A percentile compares a stretch with the other conserved stretches of the same genome.
Conservation (phyloP, 2,329 filamentous ascomycete genomes). For the Waltergamsia citrina region DNA sequence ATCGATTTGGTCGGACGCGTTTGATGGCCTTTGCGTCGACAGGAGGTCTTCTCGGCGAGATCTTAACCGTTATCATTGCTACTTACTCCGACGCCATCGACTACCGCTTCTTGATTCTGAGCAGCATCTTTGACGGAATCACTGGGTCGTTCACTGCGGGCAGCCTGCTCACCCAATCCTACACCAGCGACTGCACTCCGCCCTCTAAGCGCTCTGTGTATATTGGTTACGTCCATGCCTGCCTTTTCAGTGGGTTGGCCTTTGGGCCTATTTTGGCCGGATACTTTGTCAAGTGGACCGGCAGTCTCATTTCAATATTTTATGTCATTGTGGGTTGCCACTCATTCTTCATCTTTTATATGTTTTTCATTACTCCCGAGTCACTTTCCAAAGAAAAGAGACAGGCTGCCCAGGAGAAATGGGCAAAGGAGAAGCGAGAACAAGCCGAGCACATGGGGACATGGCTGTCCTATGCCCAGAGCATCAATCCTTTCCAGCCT, state of each 20-base stretch:
- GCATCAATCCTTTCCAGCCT: slow-evolving; percentile 63
- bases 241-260: slow-evolving; percentile 81
- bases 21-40: slow-evolving; percentile 64
- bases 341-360: slow-evolving; percentile 60
- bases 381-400: slow-evolving; percentile 71
- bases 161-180: slow-evolving; percentile 69
- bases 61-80: slow-evolving; percentile 69
- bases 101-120: slow-evolving; percentile 72
- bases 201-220: slow-evolving; percentile 71
- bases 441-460: slow-evolving; percentile 18
- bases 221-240: slow-evolving; percentile 86
- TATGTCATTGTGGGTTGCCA: slow-evolving; percentile 71
- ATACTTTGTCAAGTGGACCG: slow-evolving; percentile 67
- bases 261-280: slow-evolving; percentile 76
- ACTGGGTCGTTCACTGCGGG: slow-evolving; percentile 83
- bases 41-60: slow-evolving; percentile 66
- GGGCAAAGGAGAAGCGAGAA: slow-evolving; percentile 34
- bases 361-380: slow-evolving; percentile 69
- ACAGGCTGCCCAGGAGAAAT: slow-evolving; percentile 58
- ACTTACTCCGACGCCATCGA: slow-evolving; percentile 63
- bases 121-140: slow-evolving; percentile 70
- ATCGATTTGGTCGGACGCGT: slow-evolving; percentile 71
- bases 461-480: slow-evolving; percentile 24
- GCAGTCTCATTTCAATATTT: slow-evolving; percentile 71
- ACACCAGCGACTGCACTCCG: slow-evolving; percentile 79